Base-by-base conservation (phyloP, 768 basidiomycete species). In the Cyathus striatus region DNA sequence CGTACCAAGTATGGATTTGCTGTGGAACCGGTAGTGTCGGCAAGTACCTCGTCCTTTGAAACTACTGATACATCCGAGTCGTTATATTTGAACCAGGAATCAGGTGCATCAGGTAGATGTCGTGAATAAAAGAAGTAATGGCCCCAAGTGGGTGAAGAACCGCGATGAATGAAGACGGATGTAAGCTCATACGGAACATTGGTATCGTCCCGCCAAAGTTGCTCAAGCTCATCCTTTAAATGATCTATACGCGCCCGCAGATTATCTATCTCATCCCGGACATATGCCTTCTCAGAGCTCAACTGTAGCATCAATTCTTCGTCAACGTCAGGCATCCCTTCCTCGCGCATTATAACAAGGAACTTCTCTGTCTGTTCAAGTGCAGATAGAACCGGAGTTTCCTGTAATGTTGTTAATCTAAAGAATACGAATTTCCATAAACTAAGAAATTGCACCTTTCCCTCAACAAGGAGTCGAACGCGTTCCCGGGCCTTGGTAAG, bases 51-150 rank as follows among this genome's bases (percentile, higher is more conserved):
- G 6, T 80, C 79, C 54, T 88, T 86, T 6, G 74, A 63, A 0
- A 91, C 88, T 21, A 79, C 72, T 3, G 79, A 73, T 6, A 98
- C 90, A 45, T 79, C 81, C 26, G 90, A 90, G 58, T 97, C 94
- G 58, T 97, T 97, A 67, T 95, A 92, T 65, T 95, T 95, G 76
- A 93, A 91, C 90, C 93, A 97, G 34, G 76, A 73, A 44, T 96
- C 86, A 9, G 83, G 83, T 18, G 79, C 64, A 38, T 79, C 77
- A 1, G 92, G 94, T 12, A 96, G 70, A 59, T 91, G 76, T 30
- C 92, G 77, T 42, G 93, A 90, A 61, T 95, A 96, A 63, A 97
- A 90, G 72, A 92, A 98, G 63, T 96, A 96, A 59, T 96, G 94
- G 3, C 92, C 92, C 66, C 81, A 92, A 5, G 86, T 86, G 2